Percentiles rank a stretch among this genome's conserved stretches.
Evolutionary conservation across 805 yeast species (phyloP).

Genomic region (Suhomyces kilbournensis): DNA sequence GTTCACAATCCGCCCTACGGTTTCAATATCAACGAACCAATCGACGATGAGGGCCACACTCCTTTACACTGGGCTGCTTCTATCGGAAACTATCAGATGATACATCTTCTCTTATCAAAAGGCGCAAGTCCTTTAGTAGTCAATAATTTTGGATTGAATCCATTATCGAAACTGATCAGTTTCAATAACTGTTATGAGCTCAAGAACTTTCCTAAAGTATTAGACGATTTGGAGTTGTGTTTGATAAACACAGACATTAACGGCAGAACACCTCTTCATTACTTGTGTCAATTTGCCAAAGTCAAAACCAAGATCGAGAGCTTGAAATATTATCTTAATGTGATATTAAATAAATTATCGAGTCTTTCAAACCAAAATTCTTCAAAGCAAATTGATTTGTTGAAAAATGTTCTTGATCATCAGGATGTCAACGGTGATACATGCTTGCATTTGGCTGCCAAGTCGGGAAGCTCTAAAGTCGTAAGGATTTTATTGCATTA

Average conservation of each 20-base stretch:
- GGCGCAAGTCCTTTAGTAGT: constrained; percentile 66
- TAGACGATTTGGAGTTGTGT: constrained; percentile 73
- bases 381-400: constrained; percentile 54
- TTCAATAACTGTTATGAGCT: constrained; percentile 86
- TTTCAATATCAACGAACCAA: constrained; percentile 69
- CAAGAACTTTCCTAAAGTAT: constrained; percentile 73
- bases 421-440: constrained; percentile 85
- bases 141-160: constrained; percentile 73
- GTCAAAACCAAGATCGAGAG: constrained; percentile 70
- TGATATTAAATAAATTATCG: constrained; percentile 68
- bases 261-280: constrained; percentile 80
- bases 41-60: constrained; percentile 93
- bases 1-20: constrained; percentile 60
- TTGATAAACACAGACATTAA: constrained; percentile 73
- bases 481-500: constrained; percentile 79
- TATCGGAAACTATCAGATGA: constrained; percentile 79
- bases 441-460: constrained; percentile 74
- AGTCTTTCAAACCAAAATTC: constrained; percentile 34
- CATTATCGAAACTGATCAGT: constrained; percentile 77
- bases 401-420: constrained; percentile 64
- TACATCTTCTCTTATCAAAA: constrained; percentile 67
- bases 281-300: constrained; percentile 69
- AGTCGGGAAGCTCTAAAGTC: constrained; percentile 64
- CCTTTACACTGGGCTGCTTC: constrained; percentile 98
- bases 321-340: constrained; percentile 78